phyloP scores from a whole-genome alignment of 768 basidiomycete species.

The Nevesoporus exiguus region DNA sequence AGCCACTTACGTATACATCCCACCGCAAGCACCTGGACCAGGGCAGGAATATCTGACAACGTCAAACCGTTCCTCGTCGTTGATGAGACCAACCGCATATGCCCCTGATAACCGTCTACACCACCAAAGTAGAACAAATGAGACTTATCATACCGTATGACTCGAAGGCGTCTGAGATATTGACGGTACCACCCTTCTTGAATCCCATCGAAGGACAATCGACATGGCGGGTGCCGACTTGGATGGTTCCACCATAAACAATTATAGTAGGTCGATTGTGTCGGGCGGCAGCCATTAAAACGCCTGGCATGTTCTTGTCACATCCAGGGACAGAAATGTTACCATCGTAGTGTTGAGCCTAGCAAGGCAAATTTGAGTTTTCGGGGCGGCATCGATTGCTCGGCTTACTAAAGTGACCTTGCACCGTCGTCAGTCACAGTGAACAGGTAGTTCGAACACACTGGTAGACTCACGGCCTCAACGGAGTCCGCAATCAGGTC shows the following conservation, averaged over 20 bases:
- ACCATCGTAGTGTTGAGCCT: conserved; percentile 88
- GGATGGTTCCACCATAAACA: conserved; percentile 84
- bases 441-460: background rate
- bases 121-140: background rate
- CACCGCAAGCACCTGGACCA: conserved; percentile 80
- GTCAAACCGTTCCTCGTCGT: conserved; percentile 76
- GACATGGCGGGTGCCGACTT: conserved; percentile 67
- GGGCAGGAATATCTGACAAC: conserved; percentile 85
- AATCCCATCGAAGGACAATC: conserved; percentile 80
- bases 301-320: conserved; percentile 93
- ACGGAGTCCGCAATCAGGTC: conserved; percentile 90
- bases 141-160: conserved; percentile 56
- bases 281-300: conserved; percentile 79
- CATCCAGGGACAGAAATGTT: conserved; percentile 87
- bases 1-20: conserved; percentile 72
- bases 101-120: conserved; percentile 49
- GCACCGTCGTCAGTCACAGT: conserved; percentile 7
- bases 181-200: conserved; percentile 77
- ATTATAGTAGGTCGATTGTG: conserved; percentile 88
- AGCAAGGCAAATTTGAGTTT: conserved; percentile 1
- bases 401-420: conserved; percentile 55
- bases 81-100: conserved; percentile 71
- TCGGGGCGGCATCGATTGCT: background rate
- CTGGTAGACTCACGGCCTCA: conserved; percentile 62
- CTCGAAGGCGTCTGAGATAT: conserved; percentile 83